Conservation (phyloP, 192 early-diverging fungal species). For the Coemansia furcata region DNA sequence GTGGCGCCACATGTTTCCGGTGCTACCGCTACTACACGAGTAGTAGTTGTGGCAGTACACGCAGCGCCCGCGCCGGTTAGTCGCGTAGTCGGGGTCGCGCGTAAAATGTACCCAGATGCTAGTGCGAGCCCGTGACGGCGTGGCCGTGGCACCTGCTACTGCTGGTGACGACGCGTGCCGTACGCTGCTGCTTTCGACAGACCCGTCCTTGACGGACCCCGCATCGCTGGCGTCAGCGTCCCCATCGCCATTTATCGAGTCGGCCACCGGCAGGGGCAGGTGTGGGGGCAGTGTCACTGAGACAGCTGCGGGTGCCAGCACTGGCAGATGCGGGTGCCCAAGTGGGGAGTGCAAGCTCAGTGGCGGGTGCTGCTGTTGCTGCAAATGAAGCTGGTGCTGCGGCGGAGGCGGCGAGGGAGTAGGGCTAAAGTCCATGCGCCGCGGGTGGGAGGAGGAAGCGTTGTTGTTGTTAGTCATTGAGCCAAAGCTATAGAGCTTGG, state of each 20-base stretch:
- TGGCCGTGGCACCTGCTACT: conserved; percentile 9
- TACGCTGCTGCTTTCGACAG: conserved; percentile 38
- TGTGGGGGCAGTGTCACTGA: not conserved
- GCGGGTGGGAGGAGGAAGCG: conserved; percentile 4
- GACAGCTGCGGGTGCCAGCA: conserved; percentile 6
- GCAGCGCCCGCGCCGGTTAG: conserved; percentile 53
- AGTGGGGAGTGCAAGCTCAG: conserved; percentile 7
- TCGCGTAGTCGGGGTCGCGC: conserved; percentile 50
- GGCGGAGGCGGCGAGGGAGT: conserved; percentile 44
- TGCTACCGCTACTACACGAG: conserved; percentile 54
- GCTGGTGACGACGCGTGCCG: conserved; percentile 37
- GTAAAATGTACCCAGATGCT: conserved; percentile 55
- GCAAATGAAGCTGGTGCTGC: conserved; percentile 1
- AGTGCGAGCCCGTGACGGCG: conserved; percentile 44
- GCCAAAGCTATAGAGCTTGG: conserved; percentile 36
- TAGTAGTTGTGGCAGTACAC: conserved; percentile 57
- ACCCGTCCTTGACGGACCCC: conserved; percentile 36
- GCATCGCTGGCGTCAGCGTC: conserved; percentile 32
- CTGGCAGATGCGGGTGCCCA: not conserved
- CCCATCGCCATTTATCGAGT: conserved; percentile 32
- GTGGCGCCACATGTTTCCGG: conserved; percentile 55
- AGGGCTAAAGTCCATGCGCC: conserved; percentile 54
- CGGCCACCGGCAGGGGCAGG: not conserved
- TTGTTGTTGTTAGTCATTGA: conserved; percentile 2
- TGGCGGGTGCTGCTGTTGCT: conserved; percentile 10